Evolutionary conservation across 2,329 filamentous ascomycete species (phyloP), one percentile per base, ranked within the genome.

Genomic region (Botrytis elliptica): DNA sequence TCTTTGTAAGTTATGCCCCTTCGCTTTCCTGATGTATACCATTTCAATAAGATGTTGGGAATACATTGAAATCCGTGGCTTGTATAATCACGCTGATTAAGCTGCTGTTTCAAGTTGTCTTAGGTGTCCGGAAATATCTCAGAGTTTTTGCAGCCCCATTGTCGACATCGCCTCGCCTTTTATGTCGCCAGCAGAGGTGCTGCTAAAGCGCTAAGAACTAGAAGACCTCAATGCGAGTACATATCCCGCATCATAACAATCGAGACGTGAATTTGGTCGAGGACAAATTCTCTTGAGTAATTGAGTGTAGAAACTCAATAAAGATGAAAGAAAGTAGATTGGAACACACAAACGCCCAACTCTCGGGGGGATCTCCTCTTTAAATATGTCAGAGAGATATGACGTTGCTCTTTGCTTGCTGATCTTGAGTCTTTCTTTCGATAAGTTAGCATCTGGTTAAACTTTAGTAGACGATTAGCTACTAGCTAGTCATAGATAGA

Each of bases 271-370:
- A 1, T 4, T 42, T 63, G 38, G 16, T 42, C 18, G 25, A 63
- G 38, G 25, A 40, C 9, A 42, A 18, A 18, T 20, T 63, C 6
- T 18, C 25, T 42, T 29, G 25, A n/a, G 36, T 29, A 8, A 25
- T 10, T 25, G 7, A n/a, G 12, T 9, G 14, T 6, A 18, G 7
- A 63, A 38, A 42, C 16, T 2, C 25, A 29, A n/a, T n/a, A n/a
- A n/a, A 20, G 29, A 40, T n/a, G 60, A 29, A 63, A 29, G 25
- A 14, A 20, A 40, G 22, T 63, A n/a, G 38, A 10, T 42, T 42
- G 25, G 42, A 14, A 9, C 3, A 18, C 3, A 7, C 3, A 57
- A 9, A 7, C 3, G 6, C 7, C 14, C 3, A 33, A 57, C 0
- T 57, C 3, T 29, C n/a, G 52, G n/a, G 52, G 49, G 52, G 52